Base-by-base conservation (phyloP, 1,139 yeast species). In the Blastobotrys malaysiensis region DNA sequence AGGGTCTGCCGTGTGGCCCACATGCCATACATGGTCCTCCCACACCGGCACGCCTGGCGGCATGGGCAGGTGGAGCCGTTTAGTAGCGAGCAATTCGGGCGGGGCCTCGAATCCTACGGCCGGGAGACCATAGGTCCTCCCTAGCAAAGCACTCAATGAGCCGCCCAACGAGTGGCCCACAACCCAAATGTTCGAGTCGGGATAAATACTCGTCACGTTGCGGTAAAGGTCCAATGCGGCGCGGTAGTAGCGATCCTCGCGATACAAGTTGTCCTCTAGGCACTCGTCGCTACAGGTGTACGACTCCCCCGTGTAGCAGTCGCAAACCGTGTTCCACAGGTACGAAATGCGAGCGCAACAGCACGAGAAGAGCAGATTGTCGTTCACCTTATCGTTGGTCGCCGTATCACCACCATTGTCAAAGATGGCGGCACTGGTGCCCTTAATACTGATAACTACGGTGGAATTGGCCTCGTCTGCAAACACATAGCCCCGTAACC, bases 111-210 rank as follows among this genome's bases (percentile, higher is more conserved):
- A 89, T 0, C 96, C 82, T 0, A 95, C 96, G 0, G 81, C 89
- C 0, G 99, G 98, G 14, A 88, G 67, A 1, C 98, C 98, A 71
- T 78, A 90, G 0, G 99, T 91, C 53, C 97, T 77, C 0, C 96
- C 98, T 48, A 93, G 69, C 51, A 95, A 73, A 26, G 89, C 78
- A 1, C 95, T 84, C 49, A 95, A 73, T 0, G 97, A 82, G 0
- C 98, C 99, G 1, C 99, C 99, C 46, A 93, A 74, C 0, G 98
- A 91, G 68, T 93, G 99, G 1, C 99, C 99, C 0, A 96, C 87
- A 3, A 88, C 77, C 98, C 99, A 93, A 26, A 93, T 81, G 26
- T 75, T 68, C 0, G 87, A 76, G 21, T 78, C 73, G 0, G 98
- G 97, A 66, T 89, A 90, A 51, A 83, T 60, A 1, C 65, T 63